A percentile compares a stretch with the other conserved stretches of the same genome.
Conservation (phyloP, 2,329 filamentous ascomycete genomes). For the Exutisphaerella laricina region DNA sequence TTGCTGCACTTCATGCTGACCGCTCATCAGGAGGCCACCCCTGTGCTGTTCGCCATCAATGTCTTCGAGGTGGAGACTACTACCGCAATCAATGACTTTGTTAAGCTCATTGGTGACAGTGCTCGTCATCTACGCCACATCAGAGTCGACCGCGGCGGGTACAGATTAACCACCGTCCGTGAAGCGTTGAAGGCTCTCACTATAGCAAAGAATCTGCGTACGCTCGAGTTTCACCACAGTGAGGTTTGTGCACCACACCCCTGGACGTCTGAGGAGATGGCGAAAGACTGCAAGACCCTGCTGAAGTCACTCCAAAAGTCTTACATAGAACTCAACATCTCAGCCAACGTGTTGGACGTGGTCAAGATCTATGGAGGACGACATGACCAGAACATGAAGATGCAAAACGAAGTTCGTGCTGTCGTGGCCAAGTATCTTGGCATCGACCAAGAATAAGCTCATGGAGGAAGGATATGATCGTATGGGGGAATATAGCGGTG, state of each 20-base stretch:
- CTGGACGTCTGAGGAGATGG: not conserved
- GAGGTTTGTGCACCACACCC: not conserved
- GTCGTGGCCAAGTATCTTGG: not conserved
- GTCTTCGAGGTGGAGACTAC: slow-evolving; percentile 5
- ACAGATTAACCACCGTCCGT: not conserved
- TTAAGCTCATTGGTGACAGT: not conserved
- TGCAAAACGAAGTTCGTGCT: not conserved
- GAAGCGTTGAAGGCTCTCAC: slow-evolving; percentile 1
- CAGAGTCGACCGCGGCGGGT: slow-evolving; percentile 2
- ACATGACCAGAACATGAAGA: not conserved
- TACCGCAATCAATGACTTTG: not conserved
- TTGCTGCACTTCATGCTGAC: slow-evolving; percentile 7
- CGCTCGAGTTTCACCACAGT: slow-evolving; percentile 3
- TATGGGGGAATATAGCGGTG: no score
- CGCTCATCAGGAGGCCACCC: slow-evolving; percentile 18
- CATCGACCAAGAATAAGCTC: no score
- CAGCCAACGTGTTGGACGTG: slow-evolving; percentile 6
- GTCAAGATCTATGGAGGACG: not conserved
- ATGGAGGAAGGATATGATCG: no score
- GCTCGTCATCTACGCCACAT: slow-evolving; percentile 6
- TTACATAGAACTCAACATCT: slow-evolving; percentile 1
- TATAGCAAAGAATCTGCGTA: slow-evolving; percentile 7
- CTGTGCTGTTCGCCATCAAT: slow-evolving; percentile 6
- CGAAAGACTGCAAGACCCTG: slow-evolving; percentile 3
- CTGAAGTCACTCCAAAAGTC: slow-evolving; percentile 1